Percentiles rank a stretch among this genome's conserved stretches.
phyloP scores from a whole-genome alignment of 2,329 filamentous ascomycete genomes.

The Fusarium beomiforme region DNA sequence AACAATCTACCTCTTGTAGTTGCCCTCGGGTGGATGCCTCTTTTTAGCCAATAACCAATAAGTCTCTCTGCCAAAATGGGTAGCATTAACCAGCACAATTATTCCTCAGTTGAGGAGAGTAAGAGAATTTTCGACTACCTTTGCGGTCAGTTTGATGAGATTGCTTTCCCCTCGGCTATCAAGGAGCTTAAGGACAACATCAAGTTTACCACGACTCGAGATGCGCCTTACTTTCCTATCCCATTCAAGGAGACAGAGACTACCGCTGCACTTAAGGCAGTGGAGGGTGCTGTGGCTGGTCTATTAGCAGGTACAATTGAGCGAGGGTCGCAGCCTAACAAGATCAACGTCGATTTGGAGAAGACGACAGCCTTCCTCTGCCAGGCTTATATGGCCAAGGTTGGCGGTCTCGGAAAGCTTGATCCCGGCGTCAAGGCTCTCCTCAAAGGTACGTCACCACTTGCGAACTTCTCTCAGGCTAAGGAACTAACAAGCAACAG shows the following conservation, averaged over 20 bases:
- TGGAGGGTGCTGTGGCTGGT: conserved; percentile 51
- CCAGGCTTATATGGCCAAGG: conserved; percentile 49
- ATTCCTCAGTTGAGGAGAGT: conserved; percentile 37
- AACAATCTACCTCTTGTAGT: background rate
- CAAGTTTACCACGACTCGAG: conserved; percentile 48
- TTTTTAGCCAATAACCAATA: background rate
- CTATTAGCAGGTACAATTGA: conserved; percentile 45
- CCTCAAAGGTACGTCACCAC: conserved; percentile 42
- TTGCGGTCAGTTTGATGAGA: conserved; percentile 40
- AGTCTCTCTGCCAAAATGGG: conserved; percentile 9
- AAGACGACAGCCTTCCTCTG: conserved; percentile 56
- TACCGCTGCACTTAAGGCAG: conserved; percentile 54
- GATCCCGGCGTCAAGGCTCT: conserved; percentile 47
- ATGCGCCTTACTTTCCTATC: conserved; percentile 57
- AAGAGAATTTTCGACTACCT: conserved; percentile 35
- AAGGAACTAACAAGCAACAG: conserved; percentile 50
- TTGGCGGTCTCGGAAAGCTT: conserved; percentile 52
- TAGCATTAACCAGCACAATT: conserved; percentile 21
- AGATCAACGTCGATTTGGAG: conserved; percentile 48
- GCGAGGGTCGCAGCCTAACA: conserved; percentile 14
- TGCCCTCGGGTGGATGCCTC: background rate
- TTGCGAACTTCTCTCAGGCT: background rate
- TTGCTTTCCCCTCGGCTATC: conserved; percentile 45
- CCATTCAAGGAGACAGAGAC: conserved; percentile 60
- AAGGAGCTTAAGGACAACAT: conserved; percentile 39